Percentiles rank a stretch among this genome's conserved stretches.
Conservation (phyloP, 208 protist genomes). For the Crithidia bombi region DNA sequence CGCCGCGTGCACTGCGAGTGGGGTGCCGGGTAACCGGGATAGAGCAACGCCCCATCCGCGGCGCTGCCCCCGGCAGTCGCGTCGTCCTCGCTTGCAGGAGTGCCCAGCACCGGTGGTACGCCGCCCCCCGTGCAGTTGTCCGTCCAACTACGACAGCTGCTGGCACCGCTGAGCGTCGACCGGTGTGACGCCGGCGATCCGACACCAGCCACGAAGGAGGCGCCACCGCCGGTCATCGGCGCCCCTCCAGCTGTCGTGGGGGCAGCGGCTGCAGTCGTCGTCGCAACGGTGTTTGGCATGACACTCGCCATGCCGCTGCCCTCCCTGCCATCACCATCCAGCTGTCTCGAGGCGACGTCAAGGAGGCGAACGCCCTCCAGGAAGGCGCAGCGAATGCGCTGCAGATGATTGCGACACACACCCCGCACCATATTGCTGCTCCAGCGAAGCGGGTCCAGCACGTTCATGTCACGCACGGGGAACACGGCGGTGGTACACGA, state of each 20-base stretch:
- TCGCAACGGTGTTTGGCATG: background rate
- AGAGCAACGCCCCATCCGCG: conserved; percentile 3
- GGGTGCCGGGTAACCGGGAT: conserved; percentile 51
- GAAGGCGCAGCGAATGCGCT: conserved; percentile 79
- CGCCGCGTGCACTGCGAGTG: conserved; percentile 46
- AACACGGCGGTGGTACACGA: conserved; percentile 76
- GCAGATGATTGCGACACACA: conserved; percentile 83
- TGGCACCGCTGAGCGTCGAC: conserved; percentile 28
- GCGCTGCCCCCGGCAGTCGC: background rate
- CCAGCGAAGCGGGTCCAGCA: conserved; percentile 92
- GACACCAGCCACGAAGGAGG: background rate
- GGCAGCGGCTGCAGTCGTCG: background rate
- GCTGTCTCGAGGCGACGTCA: conserved; percentile 43
- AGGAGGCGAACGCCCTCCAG: conserved; percentile 62
- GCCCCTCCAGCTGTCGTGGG: background rate
- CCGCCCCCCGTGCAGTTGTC: conserved; percentile 1
- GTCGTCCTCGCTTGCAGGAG: conserved; percentile 3
- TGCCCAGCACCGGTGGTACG: background rate
- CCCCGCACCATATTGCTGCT: conserved; percentile 90
- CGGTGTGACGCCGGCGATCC: conserved; percentile 33
- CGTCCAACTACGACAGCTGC: conserved; percentile 32
- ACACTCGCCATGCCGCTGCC: background rate
- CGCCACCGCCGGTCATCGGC: background rate
- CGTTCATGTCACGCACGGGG: conserved; percentile 87
- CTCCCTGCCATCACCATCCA: conserved; percentile 14